Conservation (phyloP, 306 rosid genomes). For the Pterocarpus macrocarpus region DNA sequence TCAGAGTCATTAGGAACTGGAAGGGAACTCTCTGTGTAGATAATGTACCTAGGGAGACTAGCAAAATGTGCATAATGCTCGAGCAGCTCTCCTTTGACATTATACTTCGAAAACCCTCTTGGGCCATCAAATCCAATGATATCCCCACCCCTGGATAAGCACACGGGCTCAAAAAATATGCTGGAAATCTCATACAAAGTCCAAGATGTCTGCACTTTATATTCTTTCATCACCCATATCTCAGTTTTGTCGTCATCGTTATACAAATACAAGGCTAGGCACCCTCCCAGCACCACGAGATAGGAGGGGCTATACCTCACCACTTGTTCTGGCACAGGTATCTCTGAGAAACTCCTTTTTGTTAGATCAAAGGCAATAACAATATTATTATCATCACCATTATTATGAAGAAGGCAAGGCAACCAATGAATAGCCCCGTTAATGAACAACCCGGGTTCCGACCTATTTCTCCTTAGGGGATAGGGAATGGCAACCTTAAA, state of each 20-base stretch:
- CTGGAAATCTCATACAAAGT: not conserved
- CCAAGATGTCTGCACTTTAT: not conserved
- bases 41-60: not conserved
- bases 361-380: not conserved
- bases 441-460: not conserved
- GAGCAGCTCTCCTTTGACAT: not conserved
- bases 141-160: not conserved
- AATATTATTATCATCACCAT: not conserved
- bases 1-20: not conserved
- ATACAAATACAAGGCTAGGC: not conserved
- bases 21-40: not conserved
- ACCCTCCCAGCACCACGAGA: not conserved
- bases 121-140: not conserved
- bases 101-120: not conserved
- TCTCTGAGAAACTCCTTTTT: not conserved
- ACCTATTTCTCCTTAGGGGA: not conserved
- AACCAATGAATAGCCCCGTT: not conserved
- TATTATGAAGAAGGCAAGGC: no score
- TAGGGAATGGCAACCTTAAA: not conserved
- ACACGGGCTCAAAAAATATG: not conserved
- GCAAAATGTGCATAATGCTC: not conserved
- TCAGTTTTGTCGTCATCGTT: not conserved
- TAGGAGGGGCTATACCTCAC: not conserved
- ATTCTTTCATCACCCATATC: not conserved
- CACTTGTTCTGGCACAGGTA: not conserved